Evolutionary conservation across 2,329 filamentous ascomycete species (phyloP).

Genomic region (Sporothrix dimorphospora): DNA sequence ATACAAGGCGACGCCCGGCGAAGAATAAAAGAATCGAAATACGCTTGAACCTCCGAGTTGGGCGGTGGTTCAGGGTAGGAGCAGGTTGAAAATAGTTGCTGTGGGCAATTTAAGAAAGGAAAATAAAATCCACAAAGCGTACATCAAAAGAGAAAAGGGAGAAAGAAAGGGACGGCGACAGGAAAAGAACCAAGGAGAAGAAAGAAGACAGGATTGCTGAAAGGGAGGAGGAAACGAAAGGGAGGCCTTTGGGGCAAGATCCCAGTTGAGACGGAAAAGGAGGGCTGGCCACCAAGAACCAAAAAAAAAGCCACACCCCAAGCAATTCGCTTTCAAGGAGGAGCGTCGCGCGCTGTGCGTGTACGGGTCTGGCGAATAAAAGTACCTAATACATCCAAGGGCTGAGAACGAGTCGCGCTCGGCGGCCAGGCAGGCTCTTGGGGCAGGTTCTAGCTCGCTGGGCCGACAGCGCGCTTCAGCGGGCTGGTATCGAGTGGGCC

Average conservation of each 20-base stretch:
- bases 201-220: constrained; percentile 8
- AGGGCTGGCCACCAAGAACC: background rate
- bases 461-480: background rate
- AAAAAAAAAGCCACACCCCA: background rate
- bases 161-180: background rate
- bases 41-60: constrained; percentile 32
- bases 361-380: background rate
- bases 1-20: background rate
- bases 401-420: background rate
- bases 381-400: constrained; percentile 22
- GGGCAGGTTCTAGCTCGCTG: background rate
- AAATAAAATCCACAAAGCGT: constrained; percentile 6
- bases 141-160: background rate
- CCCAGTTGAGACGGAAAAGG: constrained; percentile 21
- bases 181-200: constrained; percentile 1
- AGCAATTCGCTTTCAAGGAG: constrained; percentile 5
- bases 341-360: background rate
- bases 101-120: background rate
- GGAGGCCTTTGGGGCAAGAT: constrained; percentile 7
- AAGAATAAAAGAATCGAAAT: background rate
- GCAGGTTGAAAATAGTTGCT: background rate
- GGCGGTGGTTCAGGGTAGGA: constrained; percentile 23
- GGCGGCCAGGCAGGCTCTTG: background rate
- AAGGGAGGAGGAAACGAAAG: constrained; percentile 17
- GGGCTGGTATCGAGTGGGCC: constrained; percentile 13